phyloP scores from a whole-genome alignment of 768 basidiomycete species.

The Austroboletus eburneus region DNA sequence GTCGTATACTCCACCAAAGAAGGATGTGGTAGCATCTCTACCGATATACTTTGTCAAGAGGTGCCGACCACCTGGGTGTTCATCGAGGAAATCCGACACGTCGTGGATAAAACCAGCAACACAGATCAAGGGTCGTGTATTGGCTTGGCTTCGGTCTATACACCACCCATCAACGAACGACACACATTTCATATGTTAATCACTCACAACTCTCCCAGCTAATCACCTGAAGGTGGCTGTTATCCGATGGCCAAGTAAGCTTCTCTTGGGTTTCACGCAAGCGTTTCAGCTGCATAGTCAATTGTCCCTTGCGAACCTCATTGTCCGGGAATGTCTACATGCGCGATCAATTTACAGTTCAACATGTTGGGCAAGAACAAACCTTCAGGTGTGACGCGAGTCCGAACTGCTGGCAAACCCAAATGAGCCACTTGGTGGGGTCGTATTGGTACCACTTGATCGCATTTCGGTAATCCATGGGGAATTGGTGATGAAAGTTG shows the following conservation, averaged over 20 bases:
- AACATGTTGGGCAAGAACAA: not conserved
- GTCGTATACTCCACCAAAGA: conserved; percentile 90
- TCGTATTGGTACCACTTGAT: conserved; percentile 91
- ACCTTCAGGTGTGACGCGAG: conserved; percentile 57
- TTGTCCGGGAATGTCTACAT: conserved; percentile 56
- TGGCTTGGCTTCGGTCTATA: conserved; percentile 72
- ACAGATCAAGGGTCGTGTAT: conserved; percentile 77
- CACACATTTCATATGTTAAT: not conserved
- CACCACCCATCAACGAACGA: conserved; percentile 1
- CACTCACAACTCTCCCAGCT: conserved; percentile 81
- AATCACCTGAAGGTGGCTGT: conserved; percentile 72
- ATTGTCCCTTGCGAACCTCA: conserved; percentile 79
- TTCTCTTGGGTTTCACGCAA: conserved; percentile 73
- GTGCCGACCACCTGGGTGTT: conserved; percentile 90
- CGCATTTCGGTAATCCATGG: conserved; percentile 96
- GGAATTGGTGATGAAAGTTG: conserved; percentile 97
- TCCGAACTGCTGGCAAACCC: conserved; percentile 44
- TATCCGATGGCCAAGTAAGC: conserved; percentile 76
- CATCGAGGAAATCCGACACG: conserved; percentile 76
- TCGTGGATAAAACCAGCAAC: conserved; percentile 94
- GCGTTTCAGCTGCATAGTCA: conserved; percentile 92
- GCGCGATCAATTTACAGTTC: not conserved
- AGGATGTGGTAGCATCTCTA: conserved; percentile 88
- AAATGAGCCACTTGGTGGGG: conserved; percentile 89
- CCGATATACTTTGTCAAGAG: conserved; percentile 81